Conservation (phyloP, 2,329 filamentous ascomycete genomes). For the Apiospora kogelbergensis region DNA sequence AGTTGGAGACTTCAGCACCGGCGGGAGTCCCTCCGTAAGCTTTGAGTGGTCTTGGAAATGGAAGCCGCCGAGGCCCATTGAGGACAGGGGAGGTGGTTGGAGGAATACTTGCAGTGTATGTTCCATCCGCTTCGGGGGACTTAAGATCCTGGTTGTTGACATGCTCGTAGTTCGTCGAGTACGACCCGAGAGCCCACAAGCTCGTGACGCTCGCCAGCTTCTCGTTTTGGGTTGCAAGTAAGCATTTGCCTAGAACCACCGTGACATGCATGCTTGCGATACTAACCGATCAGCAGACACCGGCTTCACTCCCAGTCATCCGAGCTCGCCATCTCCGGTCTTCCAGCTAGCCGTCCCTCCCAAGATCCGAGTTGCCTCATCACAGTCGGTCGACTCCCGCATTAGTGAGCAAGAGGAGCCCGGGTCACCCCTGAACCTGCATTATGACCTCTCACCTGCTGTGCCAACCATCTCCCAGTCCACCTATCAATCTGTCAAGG, state of each 20-base stretch:
- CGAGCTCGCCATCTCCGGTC: conserved; percentile 68
- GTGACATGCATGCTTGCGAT: background rate
- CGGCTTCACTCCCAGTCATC: conserved; percentile 46
- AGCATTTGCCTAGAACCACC: conserved; percentile 25
- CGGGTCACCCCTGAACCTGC: conserved; percentile 47
- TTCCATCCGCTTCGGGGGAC: background rate
- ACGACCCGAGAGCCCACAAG: conserved; percentile 88
- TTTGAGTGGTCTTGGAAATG: conserved; percentile 98
- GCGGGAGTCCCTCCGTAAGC: conserved; percentile 77
- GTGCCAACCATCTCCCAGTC: conserved; percentile 25
- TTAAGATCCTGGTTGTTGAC: conserved; percentile 25
- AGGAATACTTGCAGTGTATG: conserved; percentile 86
- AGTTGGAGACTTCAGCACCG: conserved; percentile 87
- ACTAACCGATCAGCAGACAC: background rate
- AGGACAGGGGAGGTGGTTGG: conserved; percentile 90
- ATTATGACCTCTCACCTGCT: conserved; percentile 34
- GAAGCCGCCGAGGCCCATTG: conserved; percentile 79
- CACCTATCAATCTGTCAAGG: conserved; percentile 62
- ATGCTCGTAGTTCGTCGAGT: conserved; percentile 78
- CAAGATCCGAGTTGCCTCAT: conserved; percentile 79
- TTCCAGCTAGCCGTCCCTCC: conserved; percentile 72
- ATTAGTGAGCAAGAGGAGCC: conserved; percentile 71
- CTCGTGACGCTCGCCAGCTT: conserved; percentile 88
- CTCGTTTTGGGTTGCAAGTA: conserved; percentile 91
- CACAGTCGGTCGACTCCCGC: conserved; percentile 82